A percentile compares a stretch with the other conserved stretches of the same genome.
Evolutionary conservation across 148 eudicot species (phyloP).

Genomic region (Camellia granthamiana): DNA sequence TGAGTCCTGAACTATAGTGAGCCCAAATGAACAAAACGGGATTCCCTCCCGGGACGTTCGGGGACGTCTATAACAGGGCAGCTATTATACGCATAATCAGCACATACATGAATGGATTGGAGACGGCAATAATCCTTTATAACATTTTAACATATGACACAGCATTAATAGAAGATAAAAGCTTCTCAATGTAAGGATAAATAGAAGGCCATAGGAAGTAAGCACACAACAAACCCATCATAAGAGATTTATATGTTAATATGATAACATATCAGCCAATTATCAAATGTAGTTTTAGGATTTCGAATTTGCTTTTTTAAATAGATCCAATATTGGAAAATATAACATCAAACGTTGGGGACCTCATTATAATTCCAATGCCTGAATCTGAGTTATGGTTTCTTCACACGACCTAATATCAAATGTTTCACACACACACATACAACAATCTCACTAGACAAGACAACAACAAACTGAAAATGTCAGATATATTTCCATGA

Average conservation of each 20-base stretch:
- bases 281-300: background rate
- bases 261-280: background rate
- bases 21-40: too few relatives aligned
- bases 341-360: conserved; percentile 1
- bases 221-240: background rate
- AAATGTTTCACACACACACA: too few relatives aligned
- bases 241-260: background rate
- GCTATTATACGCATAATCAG: too few relatives aligned
- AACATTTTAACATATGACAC: too few relatives aligned
- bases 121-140: too few relatives aligned
- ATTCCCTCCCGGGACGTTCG: too few relatives aligned
- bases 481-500: background rate
- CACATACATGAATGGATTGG: too few relatives aligned
- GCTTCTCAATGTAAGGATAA: background rate
- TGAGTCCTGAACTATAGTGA: too few relatives aligned
- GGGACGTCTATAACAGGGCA: too few relatives aligned
- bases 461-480: background rate
- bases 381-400: background rate
- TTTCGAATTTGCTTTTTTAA: background rate
- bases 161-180: too few relatives aligned
- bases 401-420: background rate
- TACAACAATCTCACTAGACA: background rate
- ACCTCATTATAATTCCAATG: conserved; percentile 8
- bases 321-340: background rate
- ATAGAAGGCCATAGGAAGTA: background rate